Evolutionary conservation across 164 flowering plant species (phyloP), one percentile per base, ranked within the genome.

Genomic region (Kalanchoe fedtschenkoi): DNA sequence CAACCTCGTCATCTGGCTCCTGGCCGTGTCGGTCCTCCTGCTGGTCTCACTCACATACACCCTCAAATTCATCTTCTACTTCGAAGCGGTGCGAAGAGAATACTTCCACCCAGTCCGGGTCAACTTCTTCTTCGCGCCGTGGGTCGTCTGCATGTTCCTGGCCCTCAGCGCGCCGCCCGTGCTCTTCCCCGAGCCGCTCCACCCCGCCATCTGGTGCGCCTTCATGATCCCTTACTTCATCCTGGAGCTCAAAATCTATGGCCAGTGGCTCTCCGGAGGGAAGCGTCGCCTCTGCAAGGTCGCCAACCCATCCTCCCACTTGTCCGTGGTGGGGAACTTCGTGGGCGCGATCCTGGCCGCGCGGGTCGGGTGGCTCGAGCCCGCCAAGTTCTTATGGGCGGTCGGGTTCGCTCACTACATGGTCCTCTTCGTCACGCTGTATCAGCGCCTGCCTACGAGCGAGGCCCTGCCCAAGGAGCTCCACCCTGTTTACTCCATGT

Each of bases 71-170:
- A 56, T 74, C 8, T 89, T 83, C 85, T 95, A 84, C 81, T 84
- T 91, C 26, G 96, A 95, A 69, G 97, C 97, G 7, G 91, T 95
- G n/a, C 76, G 72, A 60, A 71, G 99, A 63, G 99, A 95, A 66
- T 91, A 81, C 76, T 82, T 76, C 68, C 99, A 95, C 74, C 99
- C 96, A 0, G 88, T 95, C 32, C 71, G 99, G 2, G 73, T 84
- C 55, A 95, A 91, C 76, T 95, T 95, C 87, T 95, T 95, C 81
- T 95, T 91, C 32, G 97, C 99, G 53, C 99, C 99, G 0, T 91
- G 93, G 96, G 78, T 95, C 19, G 87, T 79, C 22, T 87, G 89
- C 76, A 87, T 95, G 96, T 95, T 89, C 74, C 77, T 95, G 22
- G 87, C 96, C 71, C 73, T 91, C 6, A 82, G 89, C 1, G 80